Evolutionary conservation across 805 yeast species (phyloP).

Genomic region (Cyberlindnera suaveolens): DNA sequence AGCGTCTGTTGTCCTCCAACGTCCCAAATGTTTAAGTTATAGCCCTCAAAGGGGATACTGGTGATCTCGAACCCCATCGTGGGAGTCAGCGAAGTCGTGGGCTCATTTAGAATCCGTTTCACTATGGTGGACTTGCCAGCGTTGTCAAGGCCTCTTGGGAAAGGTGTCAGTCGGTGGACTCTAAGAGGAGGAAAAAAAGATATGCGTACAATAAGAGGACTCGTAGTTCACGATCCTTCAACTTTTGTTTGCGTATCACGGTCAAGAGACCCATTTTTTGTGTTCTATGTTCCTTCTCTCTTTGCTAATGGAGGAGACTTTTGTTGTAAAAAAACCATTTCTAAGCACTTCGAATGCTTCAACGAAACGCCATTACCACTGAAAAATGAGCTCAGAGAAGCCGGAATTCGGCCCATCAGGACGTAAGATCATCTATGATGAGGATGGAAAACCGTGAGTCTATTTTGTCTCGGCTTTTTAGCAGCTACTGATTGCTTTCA

Average conservation of each 20-base stretch:
- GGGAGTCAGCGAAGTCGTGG: conserved; percentile 59
- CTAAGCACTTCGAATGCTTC: no score
- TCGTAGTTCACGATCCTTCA: conserved; percentile 72
- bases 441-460: conserved; percentile 90
- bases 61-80: conserved; percentile 87
- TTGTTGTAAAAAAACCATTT: no score
- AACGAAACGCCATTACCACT: no score
- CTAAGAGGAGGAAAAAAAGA: not conserved
- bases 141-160: conserved; percentile 65
- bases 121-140: conserved; percentile 89
- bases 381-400: conserved; percentile 5
- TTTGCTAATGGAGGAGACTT: no score
- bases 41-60: conserved; percentile 38
- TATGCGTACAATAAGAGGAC: conserved; percentile 45
- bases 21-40: conserved; percentile 65
- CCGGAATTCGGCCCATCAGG: conserved; percentile 57
- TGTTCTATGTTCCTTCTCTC: not conserved
- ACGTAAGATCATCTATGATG: conserved; percentile 66
- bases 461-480: no score
- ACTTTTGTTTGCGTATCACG: conserved; percentile 74
- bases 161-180: not conserved
- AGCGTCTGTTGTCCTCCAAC: conserved; percentile 86
- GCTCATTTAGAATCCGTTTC: conserved; percentile 44
- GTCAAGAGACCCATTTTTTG: conserved; percentile 69
- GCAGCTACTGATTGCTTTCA: conserved; percentile 3